A percentile compares a stretch with the other conserved stretches of the same genome.
Evolutionary conservation across 2,329 filamentous ascomycete genomes (phyloP).

Genomic region (Fusarium proliferatum): DNA sequence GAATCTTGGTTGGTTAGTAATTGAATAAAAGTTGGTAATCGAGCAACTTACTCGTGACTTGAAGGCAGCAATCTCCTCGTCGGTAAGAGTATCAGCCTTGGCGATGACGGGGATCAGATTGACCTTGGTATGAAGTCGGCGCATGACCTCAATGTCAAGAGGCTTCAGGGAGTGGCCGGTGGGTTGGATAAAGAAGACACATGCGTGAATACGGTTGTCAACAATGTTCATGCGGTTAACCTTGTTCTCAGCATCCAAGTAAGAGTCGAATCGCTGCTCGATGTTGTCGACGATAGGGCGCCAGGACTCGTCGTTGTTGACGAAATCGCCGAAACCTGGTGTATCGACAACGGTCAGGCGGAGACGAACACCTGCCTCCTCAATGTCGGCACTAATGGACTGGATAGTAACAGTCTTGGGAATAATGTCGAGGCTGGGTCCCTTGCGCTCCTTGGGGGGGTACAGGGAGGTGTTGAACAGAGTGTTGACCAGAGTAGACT

Average conservation of each 20-base stretch:
- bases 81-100: constrained; percentile 97
- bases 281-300: constrained; percentile 99
- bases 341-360: constrained; percentile 97
- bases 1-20: constrained; percentile 71
- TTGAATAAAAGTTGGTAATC: neutral
- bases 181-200: constrained; percentile 99
- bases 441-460: constrained; percentile 98
- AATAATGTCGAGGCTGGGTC: constrained; percentile 95
- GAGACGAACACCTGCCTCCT: constrained; percentile 97
- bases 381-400: constrained; percentile 95
- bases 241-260: constrained; percentile 99
- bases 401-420: constrained; percentile 97
- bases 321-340: constrained; percentile 97
- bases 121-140: constrained; percentile 99
- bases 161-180: constrained; percentile 99
- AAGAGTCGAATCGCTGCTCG: constrained; percentile 98
- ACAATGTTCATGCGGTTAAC: constrained; percentile 99
- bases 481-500: constrained; percentile 98
- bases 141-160: constrained; percentile 99
- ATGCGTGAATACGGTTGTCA: constrained; percentile 98
- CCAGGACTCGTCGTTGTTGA: constrained; percentile 99
- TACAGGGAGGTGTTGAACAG: constrained; percentile 99
- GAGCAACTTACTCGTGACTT: constrained; percentile 87
- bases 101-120: constrained; percentile 99
- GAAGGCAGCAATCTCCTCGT: constrained; percentile 94